phyloP scores from a whole-genome alignment of 495 filamentous ascomycete genomes.

The Chaetomium tenue region DNA sequence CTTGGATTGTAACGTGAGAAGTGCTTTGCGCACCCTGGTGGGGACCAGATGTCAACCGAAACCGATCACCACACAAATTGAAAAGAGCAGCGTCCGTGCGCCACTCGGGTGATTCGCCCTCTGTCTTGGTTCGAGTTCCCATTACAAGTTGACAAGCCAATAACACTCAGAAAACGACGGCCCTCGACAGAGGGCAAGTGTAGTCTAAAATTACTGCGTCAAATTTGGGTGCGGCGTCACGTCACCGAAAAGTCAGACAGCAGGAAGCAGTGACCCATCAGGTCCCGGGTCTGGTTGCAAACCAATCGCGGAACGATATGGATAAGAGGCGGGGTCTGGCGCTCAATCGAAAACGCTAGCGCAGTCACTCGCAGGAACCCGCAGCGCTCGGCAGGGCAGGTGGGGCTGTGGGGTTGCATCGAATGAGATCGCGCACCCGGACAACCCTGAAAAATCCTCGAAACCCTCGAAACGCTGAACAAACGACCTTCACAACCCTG shows the following conservation, averaged over 20 bases:
- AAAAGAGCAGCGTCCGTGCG: background rate
- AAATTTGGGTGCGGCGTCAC: background rate
- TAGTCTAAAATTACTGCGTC: background rate
- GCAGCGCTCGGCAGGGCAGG: background rate
- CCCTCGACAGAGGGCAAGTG: background rate
- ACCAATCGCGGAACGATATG: slow-evolving; percentile 1
- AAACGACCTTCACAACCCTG: too few species aligned
- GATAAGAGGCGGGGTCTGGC: slow-evolving; percentile 3
- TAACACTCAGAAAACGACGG: background rate
- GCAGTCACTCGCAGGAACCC: background rate
- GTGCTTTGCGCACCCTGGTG: too few species aligned
- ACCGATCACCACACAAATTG: background rate
- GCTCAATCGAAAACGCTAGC: slow-evolving; percentile 33
- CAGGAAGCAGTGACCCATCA: background rate
- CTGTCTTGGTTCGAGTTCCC: background rate
- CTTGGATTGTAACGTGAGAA: too few species aligned
- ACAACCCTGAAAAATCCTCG: too few species aligned
- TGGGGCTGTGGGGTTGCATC: background rate
- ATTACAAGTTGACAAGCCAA: background rate
- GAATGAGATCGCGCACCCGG: background rate
- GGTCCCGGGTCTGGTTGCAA: background rate
- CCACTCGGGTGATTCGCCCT: background rate
- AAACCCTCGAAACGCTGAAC: too few species aligned
- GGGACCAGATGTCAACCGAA: background rate
- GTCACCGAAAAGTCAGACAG: too few species aligned